Evolutionary conservation across 257 asterid genomes (phyloP).

Genomic region (Orobanche coerulescens): DNA sequence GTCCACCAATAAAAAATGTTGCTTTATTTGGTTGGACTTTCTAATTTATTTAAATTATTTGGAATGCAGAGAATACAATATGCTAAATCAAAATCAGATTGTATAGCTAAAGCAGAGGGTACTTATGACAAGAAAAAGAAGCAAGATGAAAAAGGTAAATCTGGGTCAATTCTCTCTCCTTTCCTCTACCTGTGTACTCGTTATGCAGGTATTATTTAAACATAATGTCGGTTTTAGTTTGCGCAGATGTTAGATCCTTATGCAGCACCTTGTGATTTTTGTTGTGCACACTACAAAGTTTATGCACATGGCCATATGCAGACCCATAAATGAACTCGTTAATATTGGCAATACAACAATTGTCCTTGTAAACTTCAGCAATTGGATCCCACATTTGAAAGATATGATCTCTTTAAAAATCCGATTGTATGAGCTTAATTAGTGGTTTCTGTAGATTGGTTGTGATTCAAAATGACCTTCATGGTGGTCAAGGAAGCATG

Average conservation of each 20-base stretch:
- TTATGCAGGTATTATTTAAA: neutral
- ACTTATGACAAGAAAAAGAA: slow-evolving; percentile 97
- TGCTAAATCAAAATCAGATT: slow-evolving; percentile 85
- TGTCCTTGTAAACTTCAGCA: neutral
- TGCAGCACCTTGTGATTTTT: neutral
- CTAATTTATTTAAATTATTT: slow-evolving; percentile 10
- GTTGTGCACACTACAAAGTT: neutral
- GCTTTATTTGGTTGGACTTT: neutral
- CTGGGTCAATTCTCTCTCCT: neutral
- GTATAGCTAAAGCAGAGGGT: slow-evolving; percentile 97
- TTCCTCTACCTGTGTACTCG: neutral
- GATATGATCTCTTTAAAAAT: neutral
- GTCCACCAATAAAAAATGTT: too few relatives aligned
- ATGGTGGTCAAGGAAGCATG: neutral
- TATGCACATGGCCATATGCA: neutral
- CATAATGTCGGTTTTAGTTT: too few relatives aligned
- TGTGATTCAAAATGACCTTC: neutral
- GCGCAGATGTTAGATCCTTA: too few relatives aligned
- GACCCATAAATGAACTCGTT: neutral
- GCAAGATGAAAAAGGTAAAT: slow-evolving; percentile 87
- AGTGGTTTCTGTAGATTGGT: neutral
- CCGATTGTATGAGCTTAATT: neutral
- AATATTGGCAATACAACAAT: neutral
- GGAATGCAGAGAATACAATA: slow-evolving; percentile 81
- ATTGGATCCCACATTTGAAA: neutral